Conservation (phyloP, 2,329 filamentous ascomycete species). For the Trichoderma sp. region DNA sequence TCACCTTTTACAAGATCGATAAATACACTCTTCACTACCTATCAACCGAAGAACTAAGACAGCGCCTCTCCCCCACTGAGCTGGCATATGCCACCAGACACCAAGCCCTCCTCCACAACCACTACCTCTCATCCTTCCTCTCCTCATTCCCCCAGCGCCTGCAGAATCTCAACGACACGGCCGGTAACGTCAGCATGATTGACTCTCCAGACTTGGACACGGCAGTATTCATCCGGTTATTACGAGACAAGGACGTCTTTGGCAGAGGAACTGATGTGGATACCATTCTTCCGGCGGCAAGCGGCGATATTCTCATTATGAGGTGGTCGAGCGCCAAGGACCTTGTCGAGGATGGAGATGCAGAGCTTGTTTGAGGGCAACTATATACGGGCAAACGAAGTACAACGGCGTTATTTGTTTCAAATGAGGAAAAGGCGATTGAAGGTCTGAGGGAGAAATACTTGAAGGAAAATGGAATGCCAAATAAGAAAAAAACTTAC, state of each 20-base stretch:
- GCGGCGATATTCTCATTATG: slow-evolving; percentile 70
- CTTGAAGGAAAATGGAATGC: background rate
- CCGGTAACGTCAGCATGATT: slow-evolving; percentile 90
- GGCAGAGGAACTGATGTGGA: slow-evolving; percentile 68
- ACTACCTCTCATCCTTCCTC: slow-evolving; percentile 86
- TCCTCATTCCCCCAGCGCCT: slow-evolving; percentile 76
- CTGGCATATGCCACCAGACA: slow-evolving; percentile 82
- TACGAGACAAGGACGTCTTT: slow-evolving; percentile 62
- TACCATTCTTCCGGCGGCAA: slow-evolving; percentile 58
- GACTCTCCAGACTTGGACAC: slow-evolving; percentile 80
- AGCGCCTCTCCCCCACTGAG: slow-evolving; percentile 76
- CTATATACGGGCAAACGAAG: background rate
- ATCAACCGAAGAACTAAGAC: slow-evolving; percentile 56
- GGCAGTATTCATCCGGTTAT: slow-evolving; percentile 80
- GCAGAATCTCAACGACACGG: slow-evolving; percentile 86
- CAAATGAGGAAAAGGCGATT: background rate
- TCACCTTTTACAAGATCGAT: slow-evolving; percentile 63
- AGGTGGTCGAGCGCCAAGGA: slow-evolving; percentile 74
- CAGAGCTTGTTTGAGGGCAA: slow-evolving; percentile 59
- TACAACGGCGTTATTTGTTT: background rate
- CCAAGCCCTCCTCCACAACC: slow-evolving; percentile 79
- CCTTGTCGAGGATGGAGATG: slow-evolving; percentile 57
- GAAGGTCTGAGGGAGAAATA: background rate
- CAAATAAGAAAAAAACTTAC: background rate
- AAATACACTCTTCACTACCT: slow-evolving; percentile 76